Conservation (phyloP, 2,329 filamentous ascomycete genomes). For the Zymoseptoria ardabiliae region DNA sequence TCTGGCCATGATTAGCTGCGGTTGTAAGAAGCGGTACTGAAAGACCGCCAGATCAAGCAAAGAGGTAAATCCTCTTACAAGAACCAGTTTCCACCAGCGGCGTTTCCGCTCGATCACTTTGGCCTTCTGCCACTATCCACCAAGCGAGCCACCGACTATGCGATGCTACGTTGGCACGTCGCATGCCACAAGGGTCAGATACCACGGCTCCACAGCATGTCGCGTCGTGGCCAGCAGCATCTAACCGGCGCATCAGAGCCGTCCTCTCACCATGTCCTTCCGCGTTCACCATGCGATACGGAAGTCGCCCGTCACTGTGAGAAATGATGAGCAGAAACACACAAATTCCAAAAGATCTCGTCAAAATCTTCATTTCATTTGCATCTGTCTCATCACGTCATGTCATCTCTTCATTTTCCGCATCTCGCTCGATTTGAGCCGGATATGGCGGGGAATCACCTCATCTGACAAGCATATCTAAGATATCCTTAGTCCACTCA, state of each 20-base stretch:
- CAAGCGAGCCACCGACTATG: not conserved
- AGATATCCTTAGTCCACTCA: not conserved
- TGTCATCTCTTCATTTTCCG: not conserved
- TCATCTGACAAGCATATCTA: not conserved
- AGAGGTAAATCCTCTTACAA: not conserved
- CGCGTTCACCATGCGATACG: not conserved
- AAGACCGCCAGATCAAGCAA: not conserved
- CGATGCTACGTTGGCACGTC: not conserved
- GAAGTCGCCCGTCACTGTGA: not conserved
- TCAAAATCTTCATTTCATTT: not conserved
- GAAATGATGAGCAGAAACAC: not conserved
- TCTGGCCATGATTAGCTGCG: too few species aligned
- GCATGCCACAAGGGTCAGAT: not conserved
- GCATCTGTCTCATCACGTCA: not conserved
- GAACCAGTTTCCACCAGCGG: too few species aligned
- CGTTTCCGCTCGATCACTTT: too few species aligned
- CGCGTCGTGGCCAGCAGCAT: not conserved
- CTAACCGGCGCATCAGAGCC: not conserved
- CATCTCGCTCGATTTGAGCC: not conserved
- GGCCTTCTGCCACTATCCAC: too few species aligned
- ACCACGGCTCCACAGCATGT: not conserved
- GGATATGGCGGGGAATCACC: not conserved
- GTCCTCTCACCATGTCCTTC: too few species aligned
- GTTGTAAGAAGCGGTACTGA: not conserved
- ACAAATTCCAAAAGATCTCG: not conserved